These are phyloP conservation scores for Colletotrichum plurivorum DNA, from an alignment of 2,329 filamentous ascomycete genomes.

Conservation along the genomic window DNA sequence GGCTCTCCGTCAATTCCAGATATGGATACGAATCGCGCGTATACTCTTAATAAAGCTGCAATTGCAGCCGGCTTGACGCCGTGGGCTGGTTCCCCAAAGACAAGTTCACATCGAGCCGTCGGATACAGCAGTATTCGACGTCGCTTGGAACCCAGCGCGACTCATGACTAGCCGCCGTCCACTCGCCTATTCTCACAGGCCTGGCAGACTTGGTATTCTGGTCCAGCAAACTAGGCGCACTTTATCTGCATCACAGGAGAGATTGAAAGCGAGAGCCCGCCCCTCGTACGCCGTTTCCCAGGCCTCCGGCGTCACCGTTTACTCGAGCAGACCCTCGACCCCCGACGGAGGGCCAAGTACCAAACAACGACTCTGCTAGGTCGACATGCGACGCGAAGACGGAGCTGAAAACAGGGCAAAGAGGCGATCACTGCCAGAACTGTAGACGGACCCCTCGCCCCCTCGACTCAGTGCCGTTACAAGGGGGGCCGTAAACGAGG, in stretches of 20 bases:
- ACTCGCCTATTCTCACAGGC: neutral
- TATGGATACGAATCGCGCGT: too few relatives aligned
- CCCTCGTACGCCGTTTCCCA: neutral
- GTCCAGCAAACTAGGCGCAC: neutral
- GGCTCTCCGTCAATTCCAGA: too few relatives aligned
- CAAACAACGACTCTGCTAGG: too few relatives aligned
- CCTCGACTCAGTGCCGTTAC: slow-evolving; percentile 11
- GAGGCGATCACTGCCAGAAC: slow-evolving; percentile 6
- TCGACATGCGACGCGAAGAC: neutral
- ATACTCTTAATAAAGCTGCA: too few relatives aligned
- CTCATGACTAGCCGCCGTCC: too few relatives aligned
- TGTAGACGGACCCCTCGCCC: neutral
- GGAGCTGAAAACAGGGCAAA: slow-evolving; percentile 23
- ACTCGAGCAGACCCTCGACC: neutral
- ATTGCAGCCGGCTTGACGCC: too few relatives aligned
- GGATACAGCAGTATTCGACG: too few relatives aligned
- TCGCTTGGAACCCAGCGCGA: too few relatives aligned
- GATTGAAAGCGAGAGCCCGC: neutral
- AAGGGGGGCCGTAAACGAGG: neutral
- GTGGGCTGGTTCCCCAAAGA: too few relatives aligned
- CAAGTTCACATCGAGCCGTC: too few relatives aligned
- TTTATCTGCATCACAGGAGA: neutral
- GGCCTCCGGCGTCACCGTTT: neutral
- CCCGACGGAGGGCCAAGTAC: too few relatives aligned
- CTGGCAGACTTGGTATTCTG: neutral